Evolutionary conservation across 2,329 filamentous ascomycete species (phyloP).

Genomic region (Tolypocladium pustulatum): DNA sequence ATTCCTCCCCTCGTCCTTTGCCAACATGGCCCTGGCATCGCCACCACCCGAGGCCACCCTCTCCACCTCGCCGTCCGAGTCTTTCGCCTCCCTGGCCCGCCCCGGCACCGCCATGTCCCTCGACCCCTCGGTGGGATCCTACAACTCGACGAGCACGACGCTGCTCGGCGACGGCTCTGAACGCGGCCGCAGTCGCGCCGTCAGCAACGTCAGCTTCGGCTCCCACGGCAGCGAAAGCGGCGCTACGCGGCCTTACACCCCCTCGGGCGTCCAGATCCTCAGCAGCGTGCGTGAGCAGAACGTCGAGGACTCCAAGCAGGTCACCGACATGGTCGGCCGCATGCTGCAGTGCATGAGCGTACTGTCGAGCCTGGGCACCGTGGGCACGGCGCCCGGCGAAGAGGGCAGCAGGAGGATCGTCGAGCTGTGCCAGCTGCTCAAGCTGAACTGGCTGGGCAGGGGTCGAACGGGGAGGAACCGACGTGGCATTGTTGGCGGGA

Average conservation of each 20-base stretch:
- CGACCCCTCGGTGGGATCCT: slow-evolving; percentile 66
- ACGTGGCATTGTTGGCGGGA: slow-evolving; percentile 73
- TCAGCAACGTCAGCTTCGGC: slow-evolving; percentile 70
- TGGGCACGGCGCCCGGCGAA: slow-evolving; percentile 43
- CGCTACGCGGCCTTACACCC: slow-evolving; percentile 36
- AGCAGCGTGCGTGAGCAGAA: slow-evolving; percentile 45
- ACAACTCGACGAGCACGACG: slow-evolving; percentile 69
- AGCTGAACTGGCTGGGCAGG: slow-evolving; percentile 92
- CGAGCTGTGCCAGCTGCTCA: slow-evolving; percentile 74
- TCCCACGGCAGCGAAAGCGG: slow-evolving; percentile 37
- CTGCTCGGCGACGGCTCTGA: slow-evolving; percentile 57
- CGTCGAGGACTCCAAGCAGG: slow-evolving; percentile 60
- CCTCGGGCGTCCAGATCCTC: slow-evolving; percentile 26
- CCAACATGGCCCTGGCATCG: slow-evolving; percentile 40
- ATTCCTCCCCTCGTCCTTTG: slow-evolving; percentile 48
- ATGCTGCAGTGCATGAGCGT: slow-evolving; percentile 97
- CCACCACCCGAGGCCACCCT: slow-evolving; percentile 40
- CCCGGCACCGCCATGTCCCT: slow-evolving; percentile 67
- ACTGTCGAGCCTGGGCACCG: slow-evolving; percentile 61
- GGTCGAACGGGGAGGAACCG: slow-evolving; percentile 83
- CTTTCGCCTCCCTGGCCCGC: slow-evolving; percentile 35
- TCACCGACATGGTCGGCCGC: slow-evolving; percentile 87
- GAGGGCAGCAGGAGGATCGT: slow-evolving; percentile 70
- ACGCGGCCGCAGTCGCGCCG: slow-evolving; percentile 62
- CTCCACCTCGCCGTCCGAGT: slow-evolving; percentile 41